A percentile compares a stretch with the other conserved stretches of the same genome.
These are phyloP conservation scores for Suillus subaureus DNA, from an alignment of 768 basidiomycete genomes.

Conservation along the genomic window DNA sequence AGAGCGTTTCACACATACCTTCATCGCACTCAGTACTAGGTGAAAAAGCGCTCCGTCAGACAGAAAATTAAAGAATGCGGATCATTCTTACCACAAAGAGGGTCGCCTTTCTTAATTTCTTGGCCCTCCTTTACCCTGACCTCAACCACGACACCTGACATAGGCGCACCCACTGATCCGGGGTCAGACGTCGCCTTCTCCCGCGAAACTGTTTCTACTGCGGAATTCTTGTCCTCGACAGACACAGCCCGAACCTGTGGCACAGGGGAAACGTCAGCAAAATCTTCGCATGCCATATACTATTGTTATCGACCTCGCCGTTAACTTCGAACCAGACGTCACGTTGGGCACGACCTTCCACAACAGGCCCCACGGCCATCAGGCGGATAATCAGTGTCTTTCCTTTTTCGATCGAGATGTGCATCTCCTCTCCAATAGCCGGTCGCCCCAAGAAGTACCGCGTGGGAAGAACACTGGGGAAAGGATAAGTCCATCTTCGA, in stretches of 20 bases:
- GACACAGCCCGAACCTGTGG: conserved; percentile 87
- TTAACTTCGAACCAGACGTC: conserved; percentile 99
- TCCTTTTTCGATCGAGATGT: conserved; percentile 93
- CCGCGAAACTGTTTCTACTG: conserved; percentile 90
- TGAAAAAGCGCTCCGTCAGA: conserved; percentile 19
- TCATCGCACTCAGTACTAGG: conserved; percentile 93
- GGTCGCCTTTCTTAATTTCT: conserved; percentile 98
- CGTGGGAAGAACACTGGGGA: conserved; percentile 85
- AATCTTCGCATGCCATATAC: conserved; percentile 16
- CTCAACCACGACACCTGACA: conserved; percentile 98
- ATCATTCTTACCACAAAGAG: conserved; percentile 71
- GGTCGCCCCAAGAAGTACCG: conserved; percentile 97
- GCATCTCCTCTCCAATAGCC: conserved; percentile 92
- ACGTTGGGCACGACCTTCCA: conserved; percentile 87
- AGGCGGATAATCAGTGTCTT: conserved; percentile 96
- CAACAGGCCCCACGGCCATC: conserved; percentile 93
- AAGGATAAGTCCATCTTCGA: conserved; percentile 18
- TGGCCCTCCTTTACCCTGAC: conserved; percentile 97
- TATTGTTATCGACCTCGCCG: conserved; percentile 67
- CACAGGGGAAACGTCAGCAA: conserved; percentile 18
- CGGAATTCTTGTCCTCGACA: conserved; percentile 96
- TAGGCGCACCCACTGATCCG: conserved; percentile 95
- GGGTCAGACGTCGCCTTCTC: conserved; percentile 95
- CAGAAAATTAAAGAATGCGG: conserved; percentile 23
- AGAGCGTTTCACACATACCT: conserved; percentile 45